Evolutionary conservation across 2,329 filamentous ascomycete species (phyloP).

Genomic region (Knoxdaviesia proteae): DNA sequence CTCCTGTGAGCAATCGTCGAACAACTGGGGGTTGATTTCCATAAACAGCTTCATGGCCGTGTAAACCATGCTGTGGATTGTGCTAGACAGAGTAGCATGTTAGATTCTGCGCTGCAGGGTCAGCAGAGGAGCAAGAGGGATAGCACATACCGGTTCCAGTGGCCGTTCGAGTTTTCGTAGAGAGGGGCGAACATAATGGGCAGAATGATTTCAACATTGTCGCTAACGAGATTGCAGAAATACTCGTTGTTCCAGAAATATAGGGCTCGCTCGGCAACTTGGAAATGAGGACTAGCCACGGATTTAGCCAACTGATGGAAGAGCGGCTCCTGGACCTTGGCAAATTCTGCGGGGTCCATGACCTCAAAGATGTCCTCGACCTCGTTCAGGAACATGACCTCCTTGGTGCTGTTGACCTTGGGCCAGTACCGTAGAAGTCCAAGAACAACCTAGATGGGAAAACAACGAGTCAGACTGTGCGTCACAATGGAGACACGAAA

Average conservation of each 20-base stretch:
- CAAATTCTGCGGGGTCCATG: conserved; percentile 96
- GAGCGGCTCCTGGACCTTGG: conserved; percentile 91
- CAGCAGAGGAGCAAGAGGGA: neutral
- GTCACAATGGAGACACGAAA: neutral
- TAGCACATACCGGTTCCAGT: conserved; percentile 75
- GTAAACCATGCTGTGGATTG: conserved; percentile 98
- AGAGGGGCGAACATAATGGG: conserved; percentile 98
- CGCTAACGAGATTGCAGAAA: conserved; percentile 96
- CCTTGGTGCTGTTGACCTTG: conserved; percentile 98
- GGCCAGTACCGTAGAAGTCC: conserved; percentile 94
- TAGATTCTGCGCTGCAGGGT: neutral
- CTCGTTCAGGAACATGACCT: conserved; percentile 99
- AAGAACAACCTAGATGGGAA: conserved; percentile 51
- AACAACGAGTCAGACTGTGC: conserved; percentile 6
- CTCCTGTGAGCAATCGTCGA: conserved; percentile 95
- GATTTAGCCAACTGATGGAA: conserved; percentile 97
- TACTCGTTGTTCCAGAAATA: conserved; percentile 99
- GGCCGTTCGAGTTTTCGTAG: conserved; percentile 96
- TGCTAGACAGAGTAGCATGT: conserved; percentile 29
- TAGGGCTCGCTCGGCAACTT: conserved; percentile 87
- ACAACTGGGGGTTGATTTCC: conserved; percentile 97
- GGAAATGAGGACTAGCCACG: conserved; percentile 94
- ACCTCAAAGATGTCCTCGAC: conserved; percentile 99
- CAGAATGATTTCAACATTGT: conserved; percentile 95
- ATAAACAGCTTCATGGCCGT: conserved; percentile 99